Evolutionary conservation across 306 rosid genomes (phyloP).

Genomic region (Fragaria nilgerrensis): DNA sequence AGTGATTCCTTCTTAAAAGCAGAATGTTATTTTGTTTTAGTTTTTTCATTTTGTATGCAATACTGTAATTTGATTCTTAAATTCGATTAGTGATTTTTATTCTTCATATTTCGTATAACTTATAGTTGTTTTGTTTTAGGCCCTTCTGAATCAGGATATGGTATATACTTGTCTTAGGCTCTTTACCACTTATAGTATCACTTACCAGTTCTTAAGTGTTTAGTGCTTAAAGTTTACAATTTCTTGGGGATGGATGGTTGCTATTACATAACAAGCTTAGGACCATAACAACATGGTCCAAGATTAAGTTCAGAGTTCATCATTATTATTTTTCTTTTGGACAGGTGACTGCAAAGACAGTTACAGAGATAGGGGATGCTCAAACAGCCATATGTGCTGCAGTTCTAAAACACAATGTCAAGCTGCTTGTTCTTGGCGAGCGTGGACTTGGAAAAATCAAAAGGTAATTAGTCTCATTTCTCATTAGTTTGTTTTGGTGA

Average conservation of each 20-base stretch:
- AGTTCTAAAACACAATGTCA: conserved; percentile 38
- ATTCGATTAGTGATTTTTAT: background rate
- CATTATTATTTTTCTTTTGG: background rate
- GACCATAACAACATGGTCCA: background rate
- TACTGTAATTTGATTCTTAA: background rate
- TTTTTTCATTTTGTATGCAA: background rate
- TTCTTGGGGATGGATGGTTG: background rate
- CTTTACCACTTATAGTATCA: background rate
- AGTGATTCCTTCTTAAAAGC: background rate
- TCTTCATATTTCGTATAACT: background rate
- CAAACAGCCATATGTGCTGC: conserved; percentile 38
- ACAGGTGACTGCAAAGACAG: conserved; percentile 37
- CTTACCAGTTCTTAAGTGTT: background rate
- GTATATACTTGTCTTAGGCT: background rate
- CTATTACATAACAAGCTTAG: background rate
- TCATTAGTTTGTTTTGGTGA: background rate
- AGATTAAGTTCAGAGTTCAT: background rate
- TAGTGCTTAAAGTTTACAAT: background rate
- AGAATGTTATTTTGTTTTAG: background rate
- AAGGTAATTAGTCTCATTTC: conserved; percentile 27
- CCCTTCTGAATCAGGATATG: background rate
- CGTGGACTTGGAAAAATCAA: conserved; percentile 36
- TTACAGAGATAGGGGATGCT: conserved; percentile 48
- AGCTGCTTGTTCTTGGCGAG: conserved; percentile 45
- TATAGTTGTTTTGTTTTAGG: background rate